Conservation (phyloP, 179 eudicot species). For the Heliamphora pulchella region DNA sequence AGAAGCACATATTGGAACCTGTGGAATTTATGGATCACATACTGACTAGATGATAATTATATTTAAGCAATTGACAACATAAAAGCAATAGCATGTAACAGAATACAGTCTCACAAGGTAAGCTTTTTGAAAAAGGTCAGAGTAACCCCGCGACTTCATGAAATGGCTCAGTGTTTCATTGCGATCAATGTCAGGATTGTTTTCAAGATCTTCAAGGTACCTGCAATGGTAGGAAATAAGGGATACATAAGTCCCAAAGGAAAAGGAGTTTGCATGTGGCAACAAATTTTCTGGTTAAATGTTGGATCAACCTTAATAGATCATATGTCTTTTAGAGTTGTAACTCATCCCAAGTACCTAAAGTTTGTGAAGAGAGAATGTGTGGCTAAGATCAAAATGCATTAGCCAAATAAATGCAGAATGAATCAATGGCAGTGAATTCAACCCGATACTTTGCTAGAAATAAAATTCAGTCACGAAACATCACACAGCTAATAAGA, state of each 20-base stretch:
- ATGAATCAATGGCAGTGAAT: neutral
- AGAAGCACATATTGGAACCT: conserved; percentile 92
- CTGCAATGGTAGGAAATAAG: conserved; percentile 28
- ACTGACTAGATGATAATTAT: neutral
- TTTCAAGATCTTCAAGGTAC: conserved; percentile 74
- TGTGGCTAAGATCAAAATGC: neutral
- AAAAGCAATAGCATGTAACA: neutral
- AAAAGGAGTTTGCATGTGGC: neutral
- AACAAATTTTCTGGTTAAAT: neutral
- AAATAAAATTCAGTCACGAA: neutral
- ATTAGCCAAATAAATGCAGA: neutral
- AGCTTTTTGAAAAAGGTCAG: conserved; percentile 79
- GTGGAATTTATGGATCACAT: neutral
- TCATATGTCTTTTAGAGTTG: too few relatives aligned
- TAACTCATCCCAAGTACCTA: neutral
- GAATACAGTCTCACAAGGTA: conserved; percentile 57
- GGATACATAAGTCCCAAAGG: neutral
- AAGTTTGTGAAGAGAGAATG: neutral
- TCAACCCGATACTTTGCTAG: neutral
- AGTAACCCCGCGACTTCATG: conserved; percentile 63
- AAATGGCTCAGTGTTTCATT: conserved; percentile 75
- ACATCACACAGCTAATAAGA: neutral
- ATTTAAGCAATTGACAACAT: conserved; percentile 3
- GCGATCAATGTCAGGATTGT: conserved; percentile 58
- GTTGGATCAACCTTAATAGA: neutral